Evolutionary conservation across 2,329 filamentous ascomycete species (phyloP).

Genomic region (Chaetomium strumarium): DNA sequence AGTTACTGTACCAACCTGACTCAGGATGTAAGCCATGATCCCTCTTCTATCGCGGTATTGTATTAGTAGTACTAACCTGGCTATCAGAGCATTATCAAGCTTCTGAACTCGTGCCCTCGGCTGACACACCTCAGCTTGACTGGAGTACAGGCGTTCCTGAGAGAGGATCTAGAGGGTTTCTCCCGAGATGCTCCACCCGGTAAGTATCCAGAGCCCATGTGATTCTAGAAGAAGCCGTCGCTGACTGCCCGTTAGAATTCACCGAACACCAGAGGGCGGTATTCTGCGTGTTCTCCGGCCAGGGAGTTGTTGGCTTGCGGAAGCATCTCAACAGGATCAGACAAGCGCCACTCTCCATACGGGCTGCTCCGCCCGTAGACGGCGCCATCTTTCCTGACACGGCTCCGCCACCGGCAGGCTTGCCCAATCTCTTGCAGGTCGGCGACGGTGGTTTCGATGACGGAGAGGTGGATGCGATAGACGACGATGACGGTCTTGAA

Average conservation of each 20-base stretch:
- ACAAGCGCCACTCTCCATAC: not conserved
- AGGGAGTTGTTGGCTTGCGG: constrained; percentile 71
- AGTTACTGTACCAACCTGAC: constrained; percentile 89
- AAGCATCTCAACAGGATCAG: constrained; percentile 59
- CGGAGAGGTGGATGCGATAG: constrained; percentile 21
- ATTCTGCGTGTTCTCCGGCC: constrained; percentile 95
- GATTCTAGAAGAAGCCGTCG: not conserved
- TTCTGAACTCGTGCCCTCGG: constrained; percentile 86
- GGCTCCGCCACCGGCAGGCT: not conserved
- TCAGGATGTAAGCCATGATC: constrained; percentile 57
- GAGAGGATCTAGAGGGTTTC: constrained; percentile 75
- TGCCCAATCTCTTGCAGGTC: constrained; percentile 9
- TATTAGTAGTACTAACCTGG: constrained; percentile 25
- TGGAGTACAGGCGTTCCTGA: constrained; percentile 83
- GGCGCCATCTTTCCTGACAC: constrained; percentile 4
- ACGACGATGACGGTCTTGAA: constrained; percentile 28
- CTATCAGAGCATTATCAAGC: constrained; percentile 73
- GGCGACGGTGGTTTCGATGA: constrained; percentile 21
- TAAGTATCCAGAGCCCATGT: constrained; percentile 31
- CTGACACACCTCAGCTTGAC: constrained; percentile 93
- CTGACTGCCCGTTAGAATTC: constrained; percentile 59
- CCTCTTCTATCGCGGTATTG: not conserved
- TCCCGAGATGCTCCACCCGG: constrained; percentile 78
- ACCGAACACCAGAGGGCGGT: constrained; percentile 91
- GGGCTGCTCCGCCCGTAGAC: not conserved